A percentile compares a stretch with the other conserved stretches of the same genome.
These are phyloP conservation scores for Ogataea philodendri DNA, from an alignment of 805 yeast species.

Conservation along the genomic window DNA sequence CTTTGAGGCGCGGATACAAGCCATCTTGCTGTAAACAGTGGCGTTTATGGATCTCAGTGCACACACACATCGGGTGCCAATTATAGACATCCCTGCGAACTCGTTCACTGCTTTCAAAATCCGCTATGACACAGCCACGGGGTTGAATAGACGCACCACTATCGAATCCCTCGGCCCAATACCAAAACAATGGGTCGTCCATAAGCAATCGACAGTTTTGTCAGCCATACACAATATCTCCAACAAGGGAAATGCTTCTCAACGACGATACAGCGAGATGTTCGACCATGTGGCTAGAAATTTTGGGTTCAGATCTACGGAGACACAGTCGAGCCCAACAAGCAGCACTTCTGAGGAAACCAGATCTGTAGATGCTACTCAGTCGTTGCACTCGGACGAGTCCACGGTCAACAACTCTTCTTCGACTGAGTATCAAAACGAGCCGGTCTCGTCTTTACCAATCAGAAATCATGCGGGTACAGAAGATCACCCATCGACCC, in stretches of 20 bases:
- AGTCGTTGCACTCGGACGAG: too few relatives aligned
- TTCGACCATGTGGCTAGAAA: conserved; percentile 4
- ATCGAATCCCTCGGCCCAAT: conserved; percentile 54
- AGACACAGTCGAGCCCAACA: not conserved
- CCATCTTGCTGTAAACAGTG: too few relatives aligned
- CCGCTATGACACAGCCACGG: conserved; percentile 47
- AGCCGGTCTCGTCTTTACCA: too few relatives aligned
- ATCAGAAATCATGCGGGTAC: not conserved
- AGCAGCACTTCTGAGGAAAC: not conserved
- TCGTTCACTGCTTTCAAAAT: conserved; percentile 65
- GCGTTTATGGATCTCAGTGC: conserved; percentile 4
- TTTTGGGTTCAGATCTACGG: not conserved
- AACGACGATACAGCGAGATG: not conserved
- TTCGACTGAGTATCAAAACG: too few relatives aligned
- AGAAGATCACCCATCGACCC: not conserved
- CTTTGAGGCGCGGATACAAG: too few relatives aligned
- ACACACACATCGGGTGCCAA: not conserved
- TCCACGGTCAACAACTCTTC: too few relatives aligned
- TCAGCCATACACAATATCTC: conserved; percentile 13
- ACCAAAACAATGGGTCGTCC: conserved; percentile 55
- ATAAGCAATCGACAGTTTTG: conserved; percentile 22
- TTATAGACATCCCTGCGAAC: conserved; percentile 39
- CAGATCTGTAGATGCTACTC: not conserved
- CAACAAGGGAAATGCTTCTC: conserved; percentile 7
- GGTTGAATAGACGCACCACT: conserved; percentile 48